Base-by-base conservation (phyloP, 345 rosid species). In the Eucalyptus polybractea region DNA sequence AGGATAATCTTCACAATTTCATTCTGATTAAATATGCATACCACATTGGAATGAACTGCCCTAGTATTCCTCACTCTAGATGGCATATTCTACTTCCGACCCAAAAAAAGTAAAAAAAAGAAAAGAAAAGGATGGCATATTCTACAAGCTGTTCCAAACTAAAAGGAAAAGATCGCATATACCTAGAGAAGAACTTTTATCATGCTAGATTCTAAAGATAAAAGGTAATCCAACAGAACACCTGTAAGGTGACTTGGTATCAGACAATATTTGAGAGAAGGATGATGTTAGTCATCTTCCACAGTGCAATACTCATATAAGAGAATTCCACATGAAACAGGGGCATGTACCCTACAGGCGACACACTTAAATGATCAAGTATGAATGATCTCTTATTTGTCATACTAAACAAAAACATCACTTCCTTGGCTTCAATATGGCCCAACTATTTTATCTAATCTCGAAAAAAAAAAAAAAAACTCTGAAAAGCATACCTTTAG, bases 401-500 rank as follows among this genome's bases (percentile, higher is more conserved):
- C 85, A 40, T 76, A 76, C 15, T 37, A 76, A 40, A 37, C 2
- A 3, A 76, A 76, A 76, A 40, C 45, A 40, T 76, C 47, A 40
- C 29, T 40, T 76, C 85, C 47, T 76, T 76, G 29, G 85, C 29
- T 76, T 76, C 16, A 40, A 76, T 76, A 76, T 76, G 47, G 29
- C 42, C 87, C 87, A 44, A 86, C 88, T 50, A 86, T 88, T 80
- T 51, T 87, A 54, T 51, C 88, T 87, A 88, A 47, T 80, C 90
- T 47, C n/a, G 53, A 85, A 47, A 86, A 88, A 49, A 91, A 51
- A 80, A 58, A 72, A 88, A 49, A 91, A 51, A 80, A 76, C 85
- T 76, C 24, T 65, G 89, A 90, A 54, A 90, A 89, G 92, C 95
- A 94, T 96, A 98, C 99, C 99, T 97, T 98, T 98, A 92, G 93